Percentiles rank a stretch among this genome's conserved stretches.
Conservation (phyloP, 108 stramenopile genomes). For the Ochromonas danica region DNA sequence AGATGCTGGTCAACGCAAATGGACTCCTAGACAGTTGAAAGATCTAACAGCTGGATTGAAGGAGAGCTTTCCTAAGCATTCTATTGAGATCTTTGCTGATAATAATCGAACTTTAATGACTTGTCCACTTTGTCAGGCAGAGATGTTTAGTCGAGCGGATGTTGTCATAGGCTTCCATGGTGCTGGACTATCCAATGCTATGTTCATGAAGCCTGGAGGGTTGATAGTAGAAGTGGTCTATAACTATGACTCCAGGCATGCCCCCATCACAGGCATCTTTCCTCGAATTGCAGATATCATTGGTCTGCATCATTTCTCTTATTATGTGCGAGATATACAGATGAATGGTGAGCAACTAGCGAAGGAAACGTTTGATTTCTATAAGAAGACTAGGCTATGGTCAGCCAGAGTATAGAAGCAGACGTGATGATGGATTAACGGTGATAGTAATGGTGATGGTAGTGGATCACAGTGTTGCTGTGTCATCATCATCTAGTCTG, state of each 20-base stretch:
- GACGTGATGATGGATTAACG: too few species aligned
- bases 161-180: slow-evolving; percentile 40
- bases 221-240: slow-evolving; percentile 35
- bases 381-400: neutral
- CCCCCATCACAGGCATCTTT: slow-evolving; percentile 5
- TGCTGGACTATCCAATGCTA: slow-evolving; percentile 40
- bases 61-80: neutral
- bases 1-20: neutral
- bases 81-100: slow-evolving; percentile 24
- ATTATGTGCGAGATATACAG: neutral
- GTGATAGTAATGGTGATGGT: too few species aligned
- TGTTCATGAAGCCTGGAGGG: slow-evolving; percentile 42
- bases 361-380: neutral
- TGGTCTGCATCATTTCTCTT: slow-evolving; percentile 8
- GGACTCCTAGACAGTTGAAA: neutral
- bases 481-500: too few species aligned
- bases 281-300: slow-evolving; percentile 4
- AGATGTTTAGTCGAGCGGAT: slow-evolving; percentile 37
- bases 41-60: neutral
- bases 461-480: too few species aligned
- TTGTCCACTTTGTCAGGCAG: slow-evolving; percentile 36
- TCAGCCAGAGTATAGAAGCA: neutral
- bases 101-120: slow-evolving; percentile 9
- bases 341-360: neutral
- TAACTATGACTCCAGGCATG: slow-evolving; percentile 12